Evolutionary conservation across 495 filamentous ascomycete species (phyloP).

Genomic region (Tuber melanosporum): DNA sequence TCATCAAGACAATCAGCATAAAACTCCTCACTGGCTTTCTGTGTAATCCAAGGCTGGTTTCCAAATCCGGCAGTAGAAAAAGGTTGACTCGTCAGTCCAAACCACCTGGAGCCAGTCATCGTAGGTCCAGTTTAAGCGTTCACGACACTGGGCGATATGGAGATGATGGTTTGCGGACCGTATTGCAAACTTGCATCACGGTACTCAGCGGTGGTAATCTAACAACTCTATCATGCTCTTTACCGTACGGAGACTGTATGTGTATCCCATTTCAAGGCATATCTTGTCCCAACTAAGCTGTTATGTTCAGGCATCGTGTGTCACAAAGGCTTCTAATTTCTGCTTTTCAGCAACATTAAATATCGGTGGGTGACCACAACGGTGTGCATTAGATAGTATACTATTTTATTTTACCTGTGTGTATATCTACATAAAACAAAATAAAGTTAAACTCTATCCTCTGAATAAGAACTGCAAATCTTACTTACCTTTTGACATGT

Average conservation of each 20-base stretch:
- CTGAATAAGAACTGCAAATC: not conserved
- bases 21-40: conserved; percentile 9
- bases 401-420: not conserved
- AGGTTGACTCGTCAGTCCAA: conserved; percentile 18
- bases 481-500: not conserved
- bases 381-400: not conserved
- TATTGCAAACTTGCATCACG: not conserved
- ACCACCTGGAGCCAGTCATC: conserved; percentile 4
- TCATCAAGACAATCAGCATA: conserved; percentile 9
- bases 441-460: too few relatives aligned
- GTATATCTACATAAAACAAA: not conserved
- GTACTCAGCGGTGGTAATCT: not conserved
- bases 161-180: not conserved
- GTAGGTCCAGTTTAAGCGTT: not conserved
- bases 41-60: not conserved
- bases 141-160: not conserved
- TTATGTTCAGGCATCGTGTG: not conserved
- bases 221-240: not conserved
- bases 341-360: not conserved
- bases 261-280: not conserved
- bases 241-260: not conserved
- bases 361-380: not conserved
- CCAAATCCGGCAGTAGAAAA: conserved; percentile 4
- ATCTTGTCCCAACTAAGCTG: not conserved
- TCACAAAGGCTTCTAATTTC: not conserved